Base-by-base conservation (phyloP, 768 basidiomycete genomes). In the Naematelia aurantialba region DNA sequence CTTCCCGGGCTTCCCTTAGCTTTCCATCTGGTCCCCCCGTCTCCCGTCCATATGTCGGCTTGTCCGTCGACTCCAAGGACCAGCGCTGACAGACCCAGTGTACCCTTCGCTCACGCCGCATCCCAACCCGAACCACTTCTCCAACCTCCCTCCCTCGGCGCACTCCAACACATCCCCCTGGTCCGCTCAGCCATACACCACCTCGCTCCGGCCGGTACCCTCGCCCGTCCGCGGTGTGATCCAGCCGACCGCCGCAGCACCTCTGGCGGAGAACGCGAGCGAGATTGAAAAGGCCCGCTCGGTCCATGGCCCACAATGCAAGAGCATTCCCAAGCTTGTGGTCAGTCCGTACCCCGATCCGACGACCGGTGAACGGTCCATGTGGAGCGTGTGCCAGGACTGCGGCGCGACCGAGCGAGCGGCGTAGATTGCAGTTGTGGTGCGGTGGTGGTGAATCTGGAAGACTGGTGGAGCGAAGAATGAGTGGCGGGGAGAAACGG, bases 101-200 rank as follows among this genome's bases (percentile, higher is more conserved):
- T 67, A 63, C 45, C 65, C 65, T n/a, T 68, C 67, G 2, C 58
- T 71, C n/a, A 71, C 69, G 1, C 62, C 66, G 22, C 67, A 69
- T 45, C 56, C 66, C 21, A 73, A 73, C 53, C 66, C 71, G 4
- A 50, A 69, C 45, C 71, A 73, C 53, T 69, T 73, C 51, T 66
- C 71, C n/a, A 66, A 73, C 51, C n/a, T 50, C 24, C 53, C 61
- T 30, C 48, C 59, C 2, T n/a, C n/a, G 56, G 29, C 52, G 24
- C 59, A 44, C n/a, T 49, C 45, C 58, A 60, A 19, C 34, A 67
- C 55, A 10, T 68, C 66, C 5, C 71, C 68, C 24, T 52, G 70
- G 17, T 61, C 67, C 19, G 71, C 67, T 29, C 72, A 73, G 56
- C 53, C 72, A 55, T 73, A 65, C 59, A 62, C 67, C 2, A 69